Base-by-base conservation (phyloP, 495 filamentous ascomycete genomes). In the Trichocladium uniseriatum region DNA sequence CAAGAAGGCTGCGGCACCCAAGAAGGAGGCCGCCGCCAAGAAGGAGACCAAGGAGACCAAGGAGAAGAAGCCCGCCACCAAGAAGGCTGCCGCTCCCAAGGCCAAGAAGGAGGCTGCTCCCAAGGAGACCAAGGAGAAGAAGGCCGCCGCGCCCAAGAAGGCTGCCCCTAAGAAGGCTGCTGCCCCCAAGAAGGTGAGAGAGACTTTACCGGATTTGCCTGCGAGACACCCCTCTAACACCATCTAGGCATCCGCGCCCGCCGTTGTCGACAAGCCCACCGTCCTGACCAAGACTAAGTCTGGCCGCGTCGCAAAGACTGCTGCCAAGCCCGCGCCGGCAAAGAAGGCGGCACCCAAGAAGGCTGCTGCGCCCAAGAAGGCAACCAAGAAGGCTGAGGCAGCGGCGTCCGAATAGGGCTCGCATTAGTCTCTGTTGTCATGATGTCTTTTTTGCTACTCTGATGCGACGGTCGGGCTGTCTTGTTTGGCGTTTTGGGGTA, bases 221-320 rank as follows among this genome's bases (percentile, higher is more conserved):
- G 27, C 6, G 9, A 7, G 16, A 27, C 19, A 38, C 15, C 46
- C 39, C 0, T 3, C 45, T 53, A 38, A 53, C 32, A 1, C 20
- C 15, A 5, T 3, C 6, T n/a, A 43, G 39, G 31, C 42, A 2
- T 13, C 27, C 0, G 27, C 70, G n/a, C 63, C 69, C 28, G 85
- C 87, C 48, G 75, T 84, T 43, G 79, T 81, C 40, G 82, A 60
- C 28, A 82, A 88, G 71, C 76, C 84, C 54, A 79, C 84, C 56
- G 75, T 83, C 48, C 67, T 89, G 42, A 77, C 76, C 54, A 94
- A 88, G 78, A 94, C 90, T 65, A 95, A 95, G 80, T 85, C 88
- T 18, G 89, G 90, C 15, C 83, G 89, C 49, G 84, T 94, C 53
- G 82, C 87, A 38, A 95, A 95, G 82, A 62, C 68, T 6, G 43